These are phyloP conservation scores for Tuber microsphaerosporum DNA, from an alignment of 495 filamentous ascomycete genomes.

Conservation along the genomic window DNA sequence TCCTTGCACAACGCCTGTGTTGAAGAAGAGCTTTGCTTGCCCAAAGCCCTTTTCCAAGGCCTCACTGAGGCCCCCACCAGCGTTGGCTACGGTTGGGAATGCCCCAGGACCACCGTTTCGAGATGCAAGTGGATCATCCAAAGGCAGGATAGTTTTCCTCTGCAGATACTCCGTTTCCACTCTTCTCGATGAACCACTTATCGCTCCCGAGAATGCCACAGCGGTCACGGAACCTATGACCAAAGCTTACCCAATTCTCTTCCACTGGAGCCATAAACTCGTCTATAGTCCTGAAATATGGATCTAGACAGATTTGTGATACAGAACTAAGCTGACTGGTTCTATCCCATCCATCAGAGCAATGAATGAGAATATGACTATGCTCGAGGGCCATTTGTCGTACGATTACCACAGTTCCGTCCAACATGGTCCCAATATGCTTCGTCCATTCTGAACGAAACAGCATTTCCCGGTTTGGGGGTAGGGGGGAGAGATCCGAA, in stretches of 20 bases:
- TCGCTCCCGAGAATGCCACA: conserved; percentile 80
- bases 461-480: conserved; percentile 75
- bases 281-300: conserved; percentile 89
- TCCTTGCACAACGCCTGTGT: conserved; percentile 42
- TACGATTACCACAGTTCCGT: conserved; percentile 76
- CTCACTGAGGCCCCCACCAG: conserved; percentile 50
- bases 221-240: conserved; percentile 90
- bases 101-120: conserved; percentile 13
- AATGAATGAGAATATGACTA: conserved; percentile 92
- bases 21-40: conserved; percentile 85
- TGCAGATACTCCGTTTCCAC: conserved; percentile 18
- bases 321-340: conserved; percentile 94
- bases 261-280: conserved; percentile 93
- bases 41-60: conserved; percentile 79
- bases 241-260: conserved; percentile 97
- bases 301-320: conserved; percentile 87
- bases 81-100: conserved; percentile 13
- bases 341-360: conserved; percentile 97
- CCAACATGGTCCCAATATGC: conserved; percentile 76
- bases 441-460: conserved; percentile 84
- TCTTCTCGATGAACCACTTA: conserved; percentile 72
- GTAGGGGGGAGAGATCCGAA: conserved; percentile 74
- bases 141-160: conserved; percentile 19
- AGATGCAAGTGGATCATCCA: conserved; percentile 21
- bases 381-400: conserved; percentile 84